Evolutionary conservation across 306 rosid species (phyloP).

Genomic region (Abrus precatorius): DNA sequence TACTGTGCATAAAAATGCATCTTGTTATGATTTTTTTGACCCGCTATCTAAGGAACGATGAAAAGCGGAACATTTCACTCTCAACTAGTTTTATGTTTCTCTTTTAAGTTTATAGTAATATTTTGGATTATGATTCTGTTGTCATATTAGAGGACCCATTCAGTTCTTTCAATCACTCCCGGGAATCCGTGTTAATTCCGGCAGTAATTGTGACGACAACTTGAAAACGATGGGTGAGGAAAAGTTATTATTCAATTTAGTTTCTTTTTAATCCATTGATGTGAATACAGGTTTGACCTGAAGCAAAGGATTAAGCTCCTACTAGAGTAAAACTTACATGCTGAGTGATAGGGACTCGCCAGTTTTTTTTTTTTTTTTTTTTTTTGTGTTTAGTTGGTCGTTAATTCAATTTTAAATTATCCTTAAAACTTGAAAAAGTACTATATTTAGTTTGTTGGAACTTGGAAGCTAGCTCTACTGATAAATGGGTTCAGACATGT

Average conservation of each 20-base stretch:
- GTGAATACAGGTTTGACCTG: conserved; percentile 13
- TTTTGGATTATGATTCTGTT: conserved; percentile 45
- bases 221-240: conserved; percentile 36
- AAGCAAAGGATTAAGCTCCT: neutral
- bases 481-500: conserved; percentile 11
- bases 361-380: neutral
- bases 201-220: conserved; percentile 44
- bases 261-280: neutral
- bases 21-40: conserved; percentile 42
- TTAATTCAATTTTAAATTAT: neutral
- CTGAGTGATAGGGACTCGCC: neutral
- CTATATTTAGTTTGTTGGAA: neutral
- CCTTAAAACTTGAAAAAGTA: neutral
- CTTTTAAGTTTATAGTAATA: neutral
- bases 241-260: conserved; percentile 29
- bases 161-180: conserved; percentile 49
- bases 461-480: neutral
- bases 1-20: conserved; percentile 31
- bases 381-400: neutral
- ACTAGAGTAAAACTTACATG: neutral
- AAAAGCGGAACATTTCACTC: conserved; percentile 46
- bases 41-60: conserved; percentile 55
- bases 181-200: conserved; percentile 43
- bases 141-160: conserved; percentile 57
- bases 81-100: conserved; percentile 6